Base-by-base conservation (phyloP, 2,329 filamentous ascomycete genomes). In the Aaosphaeria arxii region DNA sequence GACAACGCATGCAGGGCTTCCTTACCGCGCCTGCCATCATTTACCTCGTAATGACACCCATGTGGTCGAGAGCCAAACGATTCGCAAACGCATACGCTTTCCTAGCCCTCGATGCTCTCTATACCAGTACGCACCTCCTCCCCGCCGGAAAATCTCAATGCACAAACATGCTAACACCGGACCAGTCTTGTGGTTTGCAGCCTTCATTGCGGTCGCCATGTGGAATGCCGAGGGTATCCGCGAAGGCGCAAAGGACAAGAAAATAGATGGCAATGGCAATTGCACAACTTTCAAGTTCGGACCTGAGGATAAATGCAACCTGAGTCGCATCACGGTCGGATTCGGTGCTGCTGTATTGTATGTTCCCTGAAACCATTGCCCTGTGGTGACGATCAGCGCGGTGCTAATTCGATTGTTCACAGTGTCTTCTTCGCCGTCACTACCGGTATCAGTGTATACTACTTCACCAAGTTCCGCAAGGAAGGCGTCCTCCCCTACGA, bases 71-170 rank as follows among this genome's bases (percentile, higher is more conserved):
- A 52, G 77, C 81, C 29, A 74, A 74, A 54, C 74, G 76, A 44
- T 82, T 85, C 58, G 78, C 79, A 48, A 83, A 83, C 56, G 77
- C 79, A 35, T 84, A 83, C 59, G 81, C 79, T 45, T 83, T 83
- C 59, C 77, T 79, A 6, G 69, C 72, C 2, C 62, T 85, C 48
- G 82, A 85, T 56, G 64, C 73, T 11, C 57, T 83, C 28, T 82
- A 76, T 58, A 64, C 74, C 35, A 35, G 56, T 59, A 55, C 43
- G 51, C 43, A 11, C 29, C 7, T 31, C 29, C 38, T 30, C 24
- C 38, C 24, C 29, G 31, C 32, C 11, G 5, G 5, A 29, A 6
- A 36, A 29, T 31, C 39, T 40, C 38, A 39, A 41, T 47, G 48
- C 32, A 11, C 11, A 36, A 24, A 38, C 40, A 42, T 28, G 41